Evolutionary conservation across 768 basidiomycete genomes (phyloP).

Genomic region (Mycena floridula): DNA sequence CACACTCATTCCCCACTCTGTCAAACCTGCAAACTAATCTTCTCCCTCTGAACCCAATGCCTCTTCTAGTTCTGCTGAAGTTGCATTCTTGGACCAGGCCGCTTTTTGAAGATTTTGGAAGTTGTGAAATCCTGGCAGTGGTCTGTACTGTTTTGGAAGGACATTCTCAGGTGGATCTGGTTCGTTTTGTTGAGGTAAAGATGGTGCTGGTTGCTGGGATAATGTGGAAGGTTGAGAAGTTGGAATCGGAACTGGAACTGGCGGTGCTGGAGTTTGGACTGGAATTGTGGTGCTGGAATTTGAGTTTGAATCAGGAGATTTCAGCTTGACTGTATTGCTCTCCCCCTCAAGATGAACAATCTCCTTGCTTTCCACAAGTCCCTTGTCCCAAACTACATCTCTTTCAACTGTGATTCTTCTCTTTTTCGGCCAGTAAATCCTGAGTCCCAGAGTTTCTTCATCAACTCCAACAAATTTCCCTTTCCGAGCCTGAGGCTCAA

Average conservation of each 20-base stretch:
- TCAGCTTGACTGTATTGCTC: background rate
- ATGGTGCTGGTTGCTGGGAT: background rate
- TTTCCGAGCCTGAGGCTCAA: conserved; percentile 5
- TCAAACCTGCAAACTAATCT: background rate
- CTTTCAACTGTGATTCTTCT: conserved; percentile 17
- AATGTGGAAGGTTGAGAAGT: background rate
- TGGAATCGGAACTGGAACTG: background rate
- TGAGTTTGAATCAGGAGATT: background rate
- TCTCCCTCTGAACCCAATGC: background rate
- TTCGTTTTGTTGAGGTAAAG: background rate
- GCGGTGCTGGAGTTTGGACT: background rate
- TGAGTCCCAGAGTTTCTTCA: conserved; percentile 18
- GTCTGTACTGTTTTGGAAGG: background rate
- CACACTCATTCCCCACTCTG: background rate
- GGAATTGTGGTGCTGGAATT: too few relatives aligned
- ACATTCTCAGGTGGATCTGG: background rate
- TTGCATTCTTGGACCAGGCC: background rate
- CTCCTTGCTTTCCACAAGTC: background rate
- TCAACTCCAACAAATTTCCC: conserved; percentile 19
- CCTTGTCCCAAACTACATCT: conserved; percentile 7
- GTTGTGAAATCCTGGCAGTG: background rate
- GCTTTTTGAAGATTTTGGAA: background rate
- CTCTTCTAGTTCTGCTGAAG: conserved; percentile 1
- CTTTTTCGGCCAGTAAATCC: conserved; percentile 23
- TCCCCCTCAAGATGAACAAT: conserved; percentile 4